Evolutionary conservation across 176 grass and related monocot genomes (phyloP).

Genomic region (Alopecurus myosuroides): DNA sequence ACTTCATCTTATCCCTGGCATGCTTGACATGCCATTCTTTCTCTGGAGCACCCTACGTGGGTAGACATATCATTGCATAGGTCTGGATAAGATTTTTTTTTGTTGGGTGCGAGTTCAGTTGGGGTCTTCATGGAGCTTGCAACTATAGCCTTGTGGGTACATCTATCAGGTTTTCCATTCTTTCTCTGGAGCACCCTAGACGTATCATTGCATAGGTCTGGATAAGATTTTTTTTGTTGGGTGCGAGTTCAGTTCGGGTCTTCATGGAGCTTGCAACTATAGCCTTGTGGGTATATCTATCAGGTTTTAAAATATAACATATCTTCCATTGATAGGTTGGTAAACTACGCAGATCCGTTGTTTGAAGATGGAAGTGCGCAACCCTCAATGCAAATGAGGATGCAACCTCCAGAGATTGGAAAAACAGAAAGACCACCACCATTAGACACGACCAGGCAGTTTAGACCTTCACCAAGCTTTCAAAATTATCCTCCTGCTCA

Average conservation of each 20-base stretch:
- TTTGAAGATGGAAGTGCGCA: slow-evolving; percentile 41
- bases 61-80: neutral
- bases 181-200: too few relatives aligned
- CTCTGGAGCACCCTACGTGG: neutral
- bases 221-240: too few relatives aligned
- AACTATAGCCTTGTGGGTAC: neutral
- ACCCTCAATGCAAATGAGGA: slow-evolving; percentile 25
- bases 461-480: slow-evolving; percentile 32
- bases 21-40: slow-evolving; percentile 6
- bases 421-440: slow-evolving; percentile 26
- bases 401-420: slow-evolving; percentile 21
- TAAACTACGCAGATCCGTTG: slow-evolving; percentile 42
- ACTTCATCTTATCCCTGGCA: slow-evolving; percentile 10
- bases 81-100: neutral
- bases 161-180: slow-evolving; percentile 2
- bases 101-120: neutral
- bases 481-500: slow-evolving; percentile 22
- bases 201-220: too few relatives aligned
- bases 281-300: neutral
- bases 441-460: slow-evolving; percentile 22
- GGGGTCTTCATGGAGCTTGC: neutral
- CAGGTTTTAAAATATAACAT: slow-evolving; percentile 20
- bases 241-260: neutral
- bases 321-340: slow-evolving; percentile 35
- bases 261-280: slow-evolving; percentile 1